phyloP scores from a whole-genome alignment of 129 eudicot species.

The Arctium lappa region DNA sequence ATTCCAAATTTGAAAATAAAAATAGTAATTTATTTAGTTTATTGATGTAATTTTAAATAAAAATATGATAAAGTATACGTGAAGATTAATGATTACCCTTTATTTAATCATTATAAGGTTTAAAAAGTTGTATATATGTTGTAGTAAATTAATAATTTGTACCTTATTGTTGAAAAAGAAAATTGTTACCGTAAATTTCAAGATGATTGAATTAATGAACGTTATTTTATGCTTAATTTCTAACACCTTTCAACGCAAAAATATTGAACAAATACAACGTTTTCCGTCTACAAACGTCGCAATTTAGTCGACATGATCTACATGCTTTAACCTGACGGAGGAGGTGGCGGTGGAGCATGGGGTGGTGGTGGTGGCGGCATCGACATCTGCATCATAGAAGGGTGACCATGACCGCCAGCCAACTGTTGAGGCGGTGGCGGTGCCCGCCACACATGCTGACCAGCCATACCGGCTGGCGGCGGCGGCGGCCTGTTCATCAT shows the following conservation, averaged over 20 bases:
- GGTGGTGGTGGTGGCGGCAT: conserved; percentile 59
- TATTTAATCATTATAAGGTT: too few species aligned
- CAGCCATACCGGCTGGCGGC: conserved; percentile 64
- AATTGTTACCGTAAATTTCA: too few species aligned
- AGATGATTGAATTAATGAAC: too few species aligned
- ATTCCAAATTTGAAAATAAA: too few species aligned
- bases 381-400: conserved; percentile 66
- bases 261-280: neutral
- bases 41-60: too few species aligned
- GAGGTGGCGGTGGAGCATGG: conserved; percentile 51
- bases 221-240: neutral
- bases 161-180: too few species aligned
- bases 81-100: too few species aligned
- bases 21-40: too few species aligned
- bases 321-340: conserved; percentile 34
- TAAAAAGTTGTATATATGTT: too few species aligned
- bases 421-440: conserved; percentile 92
- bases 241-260: neutral
- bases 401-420: conserved; percentile 62
- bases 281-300: conserved; percentile 1
- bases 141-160: too few species aligned
- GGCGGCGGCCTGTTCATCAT: conserved; percentile 65
- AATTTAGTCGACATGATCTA: conserved; percentile 1
- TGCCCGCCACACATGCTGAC: conserved; percentile 66
- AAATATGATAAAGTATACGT: too few species aligned